Base-by-base conservation (phyloP, 2,329 filamentous ascomycete species). In the Coleophoma crateriformis region DNA sequence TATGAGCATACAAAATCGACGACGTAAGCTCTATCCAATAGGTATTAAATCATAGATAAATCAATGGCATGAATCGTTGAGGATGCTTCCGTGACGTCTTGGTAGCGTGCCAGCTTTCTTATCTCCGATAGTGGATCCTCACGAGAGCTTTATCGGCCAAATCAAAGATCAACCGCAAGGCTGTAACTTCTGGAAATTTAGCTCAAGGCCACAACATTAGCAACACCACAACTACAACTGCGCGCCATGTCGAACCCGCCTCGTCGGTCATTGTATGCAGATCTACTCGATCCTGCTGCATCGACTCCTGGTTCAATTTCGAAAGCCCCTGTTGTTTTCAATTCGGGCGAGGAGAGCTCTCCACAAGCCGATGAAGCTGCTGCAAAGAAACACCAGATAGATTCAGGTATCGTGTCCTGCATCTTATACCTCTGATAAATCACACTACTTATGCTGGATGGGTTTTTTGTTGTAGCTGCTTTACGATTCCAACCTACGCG, bases 401-500 rank as follows among this genome's bases (percentile, higher is more conserved):
- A 73, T 72, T 71, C 81, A 71, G 82, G 82, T 85, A 84, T 69
- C 71, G 71, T 67, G 61, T 57, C 60, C 61, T 27, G 27, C 61
- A 55, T 61, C 58, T 51, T 56, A 49, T 58, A 58, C 54, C 54
- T 55, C 55, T 57, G 63, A 54, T 64, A 60, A 58, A 64, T 57
- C 55, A 55, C 56, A 64, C 66, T 70, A 68, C 77, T 81, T 70
- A 79, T 72, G 67, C 68, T 22, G n/a, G n/a, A 12, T 27, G 57
- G 48, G 59, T 60, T 57, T 56, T 52, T 54, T 46, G 43, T 7
- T 13, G 54, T 51, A 79, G 75, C 79, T 67, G 82, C 87, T 62
- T 76, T 95, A 55, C 86, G 87, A 67, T 95, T 95, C 72, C 89
- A 95, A 67, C 90, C 90, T 46, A 90, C 90, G 57, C 88, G 88